Percentiles rank a stretch among this genome's conserved stretches.
Evolutionary conservation across 2,329 filamentous ascomycete species (phyloP).

Genomic region (Paraphaeosphaeria sporulosa): DNA sequence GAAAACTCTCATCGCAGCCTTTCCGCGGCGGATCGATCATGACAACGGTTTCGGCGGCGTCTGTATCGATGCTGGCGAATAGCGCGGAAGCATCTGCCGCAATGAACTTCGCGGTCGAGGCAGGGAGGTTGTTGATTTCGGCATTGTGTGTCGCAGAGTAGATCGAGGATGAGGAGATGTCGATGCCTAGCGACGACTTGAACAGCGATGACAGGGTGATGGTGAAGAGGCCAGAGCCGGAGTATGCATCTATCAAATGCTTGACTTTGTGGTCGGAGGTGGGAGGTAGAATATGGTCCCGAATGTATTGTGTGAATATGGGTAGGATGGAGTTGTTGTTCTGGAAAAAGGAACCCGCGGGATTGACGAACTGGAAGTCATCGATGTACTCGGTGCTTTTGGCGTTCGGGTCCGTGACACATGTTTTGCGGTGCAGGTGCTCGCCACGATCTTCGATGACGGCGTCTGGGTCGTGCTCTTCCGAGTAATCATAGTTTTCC

Average conservation of each 20-base stretch:
- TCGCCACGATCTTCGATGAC: conserved; percentile 64
- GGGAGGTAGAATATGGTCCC: conserved; percentile 73
- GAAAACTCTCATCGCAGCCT: conserved; percentile 86
- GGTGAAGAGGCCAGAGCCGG: conserved; percentile 95
- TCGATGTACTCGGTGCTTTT: conserved; percentile 88
- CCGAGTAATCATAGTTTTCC: conserved; percentile 27
- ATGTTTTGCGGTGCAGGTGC: conserved; percentile 82
- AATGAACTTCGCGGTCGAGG: conserved; percentile 79
- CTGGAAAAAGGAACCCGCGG: conserved; percentile 95
- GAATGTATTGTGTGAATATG: conserved; percentile 85
- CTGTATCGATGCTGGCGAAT: conserved; percentile 78
- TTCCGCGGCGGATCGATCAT: conserved; percentile 97
- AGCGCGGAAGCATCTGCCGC: conserved; percentile 85
- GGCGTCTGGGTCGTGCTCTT: conserved; percentile 46
- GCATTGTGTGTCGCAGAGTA: conserved; percentile 81
- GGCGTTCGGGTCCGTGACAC: conserved; percentile 84
- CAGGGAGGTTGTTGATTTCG: conserved; percentile 72
- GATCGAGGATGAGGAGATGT: conserved; percentile 84
- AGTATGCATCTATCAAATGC: conserved; percentile 97
- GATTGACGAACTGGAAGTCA: conserved; percentile 85
- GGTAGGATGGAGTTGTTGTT: conserved; percentile 99
- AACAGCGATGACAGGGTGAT: conserved; percentile 89
- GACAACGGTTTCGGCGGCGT: conserved; percentile 84
- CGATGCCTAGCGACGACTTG: conserved; percentile 82
- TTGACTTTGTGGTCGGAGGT: conserved; percentile 61